phyloP scores from a whole-genome alignment of 2,329 filamentous ascomycete genomes.

The Colletotrichum sublineola region DNA sequence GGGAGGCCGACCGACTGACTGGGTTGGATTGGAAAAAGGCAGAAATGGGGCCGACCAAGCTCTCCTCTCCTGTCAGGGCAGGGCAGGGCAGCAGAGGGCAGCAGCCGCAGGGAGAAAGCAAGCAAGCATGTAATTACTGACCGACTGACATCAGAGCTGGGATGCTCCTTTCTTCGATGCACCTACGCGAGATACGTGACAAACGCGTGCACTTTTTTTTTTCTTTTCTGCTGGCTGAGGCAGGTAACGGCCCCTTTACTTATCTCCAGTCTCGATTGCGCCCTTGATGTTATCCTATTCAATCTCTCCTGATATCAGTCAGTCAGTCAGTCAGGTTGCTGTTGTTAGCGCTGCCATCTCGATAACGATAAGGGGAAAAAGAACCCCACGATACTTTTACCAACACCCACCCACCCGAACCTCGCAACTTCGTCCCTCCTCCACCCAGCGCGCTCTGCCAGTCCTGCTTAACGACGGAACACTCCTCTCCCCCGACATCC shows the following conservation, averaged over 20 bases:
- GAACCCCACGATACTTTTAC: constrained; percentile 1
- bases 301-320: background rate
- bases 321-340: background rate
- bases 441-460: background rate
- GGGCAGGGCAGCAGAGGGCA: too few species aligned
- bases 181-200: background rate
- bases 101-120: background rate
- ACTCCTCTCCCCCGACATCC: too few species aligned
- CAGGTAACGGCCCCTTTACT: background rate
- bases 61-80: background rate
- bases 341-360: background rate
- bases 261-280: background rate
- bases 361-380: background rate
- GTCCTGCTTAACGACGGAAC: background rate
- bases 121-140: background rate
- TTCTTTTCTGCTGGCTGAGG: background rate
- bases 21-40: background rate
- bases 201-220: background rate
- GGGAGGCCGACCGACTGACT: background rate
- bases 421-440: background rate
- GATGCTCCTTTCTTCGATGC: constrained; percentile 29
- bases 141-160: constrained; percentile 29
- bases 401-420: background rate
- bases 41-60: background rate
- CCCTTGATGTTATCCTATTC: background rate